phyloP scores from a whole-genome alignment of 75 land plant species.

The Selaginella tamariscina region DNA sequence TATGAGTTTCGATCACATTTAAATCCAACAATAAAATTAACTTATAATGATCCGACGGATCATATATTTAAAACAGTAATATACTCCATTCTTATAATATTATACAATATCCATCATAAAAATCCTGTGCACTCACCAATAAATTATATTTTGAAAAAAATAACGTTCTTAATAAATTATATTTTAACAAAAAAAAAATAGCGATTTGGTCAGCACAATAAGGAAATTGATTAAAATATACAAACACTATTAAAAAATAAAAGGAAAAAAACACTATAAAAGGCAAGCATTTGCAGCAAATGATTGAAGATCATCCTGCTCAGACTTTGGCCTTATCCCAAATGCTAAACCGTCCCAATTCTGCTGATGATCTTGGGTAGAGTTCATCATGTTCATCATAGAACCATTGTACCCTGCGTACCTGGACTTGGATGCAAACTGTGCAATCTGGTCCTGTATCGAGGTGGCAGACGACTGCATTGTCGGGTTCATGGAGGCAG shows the following conservation, averaged over 20 bases:
- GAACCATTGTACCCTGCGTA: not conserved
- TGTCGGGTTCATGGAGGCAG: not conserved
- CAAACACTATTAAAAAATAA: not conserved
- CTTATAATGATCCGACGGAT: too few relatives aligned
- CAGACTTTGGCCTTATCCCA: not conserved
- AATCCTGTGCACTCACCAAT: not conserved
- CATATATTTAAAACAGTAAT: not conserved
- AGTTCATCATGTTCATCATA: too few relatives aligned
- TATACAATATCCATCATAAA: too few relatives aligned
- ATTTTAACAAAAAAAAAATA: not conserved
- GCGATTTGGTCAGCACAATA: not conserved
- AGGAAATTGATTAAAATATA: not conserved
- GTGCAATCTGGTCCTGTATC: not conserved
- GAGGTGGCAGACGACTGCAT: not conserved
- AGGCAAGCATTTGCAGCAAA: not conserved
- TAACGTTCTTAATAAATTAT: too few relatives aligned
- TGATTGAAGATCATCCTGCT: not conserved
- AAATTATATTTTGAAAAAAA: too few relatives aligned
- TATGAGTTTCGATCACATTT: not conserved
- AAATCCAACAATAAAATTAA: not conserved
- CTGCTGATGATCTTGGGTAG: too few relatives aligned
- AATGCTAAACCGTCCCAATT: too few relatives aligned
- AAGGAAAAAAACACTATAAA: not conserved
- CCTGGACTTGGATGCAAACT: not conserved
- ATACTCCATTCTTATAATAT: conserved; percentile 3